Base-by-base conservation (phyloP, 345 rosid genomes). In the Isatis tinctoria region DNA sequence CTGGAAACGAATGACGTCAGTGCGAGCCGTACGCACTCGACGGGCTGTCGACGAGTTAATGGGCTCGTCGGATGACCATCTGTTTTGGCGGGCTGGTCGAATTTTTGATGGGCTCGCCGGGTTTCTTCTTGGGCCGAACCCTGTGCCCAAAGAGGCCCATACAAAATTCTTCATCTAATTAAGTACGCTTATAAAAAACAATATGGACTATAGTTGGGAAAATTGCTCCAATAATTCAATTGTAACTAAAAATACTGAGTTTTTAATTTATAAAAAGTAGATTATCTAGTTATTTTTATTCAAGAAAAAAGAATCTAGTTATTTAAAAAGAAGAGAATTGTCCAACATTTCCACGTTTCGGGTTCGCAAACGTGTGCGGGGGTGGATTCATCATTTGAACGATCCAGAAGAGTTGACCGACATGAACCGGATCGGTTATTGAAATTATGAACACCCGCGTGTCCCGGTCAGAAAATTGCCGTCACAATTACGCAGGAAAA, bases 401-500 rank as follows among this genome's bases (percentile, higher is more conserved):
- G 17, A 35, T 45, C 47, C 59, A 60, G 6, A 10, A 39, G 9
- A 9, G 22, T 62, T 63, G 37, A 73, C 45, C 39, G 32, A 22
- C 1, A 4, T 37, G 4, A 51, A 72, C 77, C 72, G 66, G 59
- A 65, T 33, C 59, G 43, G 56, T 69, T 73, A 45, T n/a, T 5
- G 26, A 74, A 66, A 24, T 22, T 14, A 43, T 59, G 62, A 47
- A 47, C 62, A 40, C n/a, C 7, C 7, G 53, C 68, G 41, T 69
- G 67, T 60, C 28, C 69, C 47, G 69, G 65, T 62, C 33, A 75
- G 28, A 41, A 17, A 40, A 2, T 54, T 76, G 74, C 70, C 79
- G 79, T 75, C 79, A 69, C 6, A 60, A 69, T 7, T 57, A 69
- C 79, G 70, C 75, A 37, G 14, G 14, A 62, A 22, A 58, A 67